Evolutionary conservation across 805 yeast genomes (phyloP).

Genomic region (Monosporozyma servazzii): DNA sequence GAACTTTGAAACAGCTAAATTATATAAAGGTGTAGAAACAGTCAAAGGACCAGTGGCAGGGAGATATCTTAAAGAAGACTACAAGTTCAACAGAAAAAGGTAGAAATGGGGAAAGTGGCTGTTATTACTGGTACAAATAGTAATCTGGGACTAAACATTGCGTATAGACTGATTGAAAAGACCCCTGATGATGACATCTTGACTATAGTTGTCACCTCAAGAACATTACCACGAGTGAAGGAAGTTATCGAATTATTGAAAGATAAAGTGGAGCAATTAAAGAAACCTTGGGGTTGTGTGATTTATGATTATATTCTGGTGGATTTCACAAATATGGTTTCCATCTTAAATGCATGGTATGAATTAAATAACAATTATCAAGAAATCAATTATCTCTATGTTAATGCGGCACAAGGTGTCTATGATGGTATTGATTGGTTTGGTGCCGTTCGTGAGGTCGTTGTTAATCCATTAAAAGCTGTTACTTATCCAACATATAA

Average conservation of each 20-base stretch:
- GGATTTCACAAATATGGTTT: conserved; percentile 87
- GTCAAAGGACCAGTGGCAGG: not conserved
- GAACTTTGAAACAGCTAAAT: not conserved
- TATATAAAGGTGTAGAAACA: not conserved
- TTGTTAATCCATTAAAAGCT: conserved; percentile 60
- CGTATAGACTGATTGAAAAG: conserved; percentile 62
- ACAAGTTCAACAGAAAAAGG: not conserved
- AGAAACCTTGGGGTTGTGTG: conserved; percentile 43
- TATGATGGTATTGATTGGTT: conserved; percentile 83
- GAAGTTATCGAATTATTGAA: conserved; percentile 58
- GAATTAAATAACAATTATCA: conserved; percentile 58
- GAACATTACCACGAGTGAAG: conserved; percentile 78
- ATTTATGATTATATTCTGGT: conserved; percentile 83
- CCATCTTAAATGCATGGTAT: conserved; percentile 63
- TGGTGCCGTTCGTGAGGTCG: conserved; percentile 61
- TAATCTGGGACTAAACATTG: conserved; percentile 80
- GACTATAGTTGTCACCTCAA: conserved; percentile 79
- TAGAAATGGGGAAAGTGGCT: conserved; percentile 28
- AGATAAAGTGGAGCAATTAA: conserved; percentile 25
- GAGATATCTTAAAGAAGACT: not conserved
- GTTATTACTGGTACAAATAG: conserved; percentile 40
- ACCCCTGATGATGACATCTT: conserved; percentile 45
- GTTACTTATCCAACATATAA: conserved; percentile 87
- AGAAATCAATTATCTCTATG: conserved; percentile 66
- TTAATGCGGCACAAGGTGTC: conserved; percentile 87